These are phyloP conservation scores for Hirsutella thompsonii DNA, from an alignment of 2,329 filamentous ascomycete genomes.

Conservation along the genomic window DNA sequence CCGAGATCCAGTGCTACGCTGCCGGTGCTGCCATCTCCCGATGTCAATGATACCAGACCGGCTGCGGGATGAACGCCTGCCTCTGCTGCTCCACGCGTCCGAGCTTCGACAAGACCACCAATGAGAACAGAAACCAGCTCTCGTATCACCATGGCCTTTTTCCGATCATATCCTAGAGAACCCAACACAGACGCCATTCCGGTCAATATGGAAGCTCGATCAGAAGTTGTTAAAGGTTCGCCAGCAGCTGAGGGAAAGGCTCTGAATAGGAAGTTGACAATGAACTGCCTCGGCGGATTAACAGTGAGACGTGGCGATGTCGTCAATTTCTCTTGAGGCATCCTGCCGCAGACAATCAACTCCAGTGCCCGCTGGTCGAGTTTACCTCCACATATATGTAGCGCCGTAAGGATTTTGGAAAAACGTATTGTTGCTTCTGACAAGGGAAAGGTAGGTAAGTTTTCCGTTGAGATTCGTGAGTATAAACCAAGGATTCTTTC, in stretches of 20 bases:
- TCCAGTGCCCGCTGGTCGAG: slow-evolving; percentile 48
- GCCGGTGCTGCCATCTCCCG: slow-evolving; percentile 34
- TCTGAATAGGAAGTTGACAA: slow-evolving; percentile 51
- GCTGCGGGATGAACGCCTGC: slow-evolving; percentile 91
- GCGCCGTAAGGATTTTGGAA: slow-evolving; percentile 52
- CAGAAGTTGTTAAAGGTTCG: slow-evolving; percentile 57
- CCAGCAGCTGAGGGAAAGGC: slow-evolving; percentile 57
- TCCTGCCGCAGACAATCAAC: slow-evolving; percentile 50
- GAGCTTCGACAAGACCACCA: slow-evolving; percentile 74
- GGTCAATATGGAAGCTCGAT: slow-evolving; percentile 67
- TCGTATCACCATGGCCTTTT: slow-evolving; percentile 81
- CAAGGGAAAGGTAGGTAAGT: slow-evolving; percentile 55
- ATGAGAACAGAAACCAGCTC: slow-evolving; percentile 77
- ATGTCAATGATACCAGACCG: slow-evolving; percentile 61
- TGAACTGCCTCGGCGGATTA: slow-evolving; percentile 45
- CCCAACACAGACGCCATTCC: slow-evolving; percentile 83
- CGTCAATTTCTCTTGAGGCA: slow-evolving; percentile 35
- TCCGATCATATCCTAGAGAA: slow-evolving; percentile 66
- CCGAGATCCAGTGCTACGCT: slow-evolving; percentile 46
- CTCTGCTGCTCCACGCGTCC: slow-evolving; percentile 89
- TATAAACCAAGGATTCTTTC: slow-evolving; percentile 67
- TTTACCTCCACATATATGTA: slow-evolving; percentile 53
- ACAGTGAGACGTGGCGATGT: slow-evolving; percentile 44
- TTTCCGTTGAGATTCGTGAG: slow-evolving; percentile 55
- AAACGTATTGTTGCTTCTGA: slow-evolving; percentile 65